Evolutionary conservation across 176 grass and related monocot species (phyloP).

Genomic region (Otatea glauca): DNA sequence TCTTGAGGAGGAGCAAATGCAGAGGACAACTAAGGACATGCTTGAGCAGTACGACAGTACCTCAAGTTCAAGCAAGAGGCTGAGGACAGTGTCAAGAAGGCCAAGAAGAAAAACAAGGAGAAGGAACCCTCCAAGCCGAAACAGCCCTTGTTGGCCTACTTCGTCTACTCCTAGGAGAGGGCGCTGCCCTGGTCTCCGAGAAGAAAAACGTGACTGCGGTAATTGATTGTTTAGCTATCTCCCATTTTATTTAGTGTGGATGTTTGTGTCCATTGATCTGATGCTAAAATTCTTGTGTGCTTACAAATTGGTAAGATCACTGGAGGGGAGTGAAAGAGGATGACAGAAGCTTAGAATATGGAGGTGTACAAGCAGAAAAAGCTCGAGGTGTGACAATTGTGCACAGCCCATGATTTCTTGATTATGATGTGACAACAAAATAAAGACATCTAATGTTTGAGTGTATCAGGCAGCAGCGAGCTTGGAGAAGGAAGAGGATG

Average conservation of each 20-base stretch:
- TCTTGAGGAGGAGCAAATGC: constrained; percentile 87
- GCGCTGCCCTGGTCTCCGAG: constrained; percentile 47
- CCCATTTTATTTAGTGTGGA: not conserved
- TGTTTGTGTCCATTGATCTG: not conserved
- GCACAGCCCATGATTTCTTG: not conserved
- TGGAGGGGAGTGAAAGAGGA: constrained; percentile 81
- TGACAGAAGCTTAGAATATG: constrained; percentile 63
- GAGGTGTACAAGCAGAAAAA: constrained; percentile 79
- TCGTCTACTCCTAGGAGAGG: constrained; percentile 70
- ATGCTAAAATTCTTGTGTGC: not conserved
- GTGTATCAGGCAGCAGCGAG: constrained; percentile 54
- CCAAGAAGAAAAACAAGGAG: constrained; percentile 61
- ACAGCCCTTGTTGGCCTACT: constrained; percentile 79
- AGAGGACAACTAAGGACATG: constrained; percentile 77
- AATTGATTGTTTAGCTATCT: not conserved
- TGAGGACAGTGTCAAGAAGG: constrained; percentile 51
- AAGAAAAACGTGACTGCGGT: constrained; percentile 80
- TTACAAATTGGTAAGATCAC: constrained; percentile 78
- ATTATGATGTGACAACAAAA: not conserved
- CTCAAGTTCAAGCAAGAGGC: constrained; percentile 79
- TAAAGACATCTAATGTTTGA: not conserved
- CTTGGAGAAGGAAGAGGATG: constrained; percentile 75
- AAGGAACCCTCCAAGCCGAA: constrained; percentile 89
- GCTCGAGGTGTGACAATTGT: constrained; percentile 50
- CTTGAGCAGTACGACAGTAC: constrained; percentile 86